These are phyloP conservation scores for Phytophthora fragariaefolia DNA, from an alignment of 352 stramenopile species.

Conservation along the genomic window DNA sequence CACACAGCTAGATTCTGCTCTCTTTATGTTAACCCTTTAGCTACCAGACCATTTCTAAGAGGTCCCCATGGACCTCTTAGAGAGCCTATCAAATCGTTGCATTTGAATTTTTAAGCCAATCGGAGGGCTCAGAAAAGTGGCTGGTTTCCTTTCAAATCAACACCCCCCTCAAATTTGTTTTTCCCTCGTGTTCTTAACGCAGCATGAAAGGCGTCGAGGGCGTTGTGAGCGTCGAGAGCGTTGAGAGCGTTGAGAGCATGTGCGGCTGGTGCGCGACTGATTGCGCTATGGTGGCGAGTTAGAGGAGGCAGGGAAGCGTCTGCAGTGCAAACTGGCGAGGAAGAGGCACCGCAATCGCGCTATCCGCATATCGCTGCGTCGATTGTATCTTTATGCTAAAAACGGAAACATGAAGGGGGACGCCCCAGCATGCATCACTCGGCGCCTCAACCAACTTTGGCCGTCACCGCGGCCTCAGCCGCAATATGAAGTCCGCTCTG, in stretches of 20 bases:
- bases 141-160: neutral
- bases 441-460: neutral
- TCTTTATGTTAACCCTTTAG: constrained; percentile 1
- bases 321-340: neutral
- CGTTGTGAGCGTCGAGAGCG: too few relatives aligned
- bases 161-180: neutral
- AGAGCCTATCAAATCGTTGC: neutral
- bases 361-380: neutral
- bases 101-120: neutral
- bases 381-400: neutral
- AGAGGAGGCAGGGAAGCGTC: neutral
- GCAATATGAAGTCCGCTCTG: too few relatives aligned
- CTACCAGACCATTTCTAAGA: neutral
- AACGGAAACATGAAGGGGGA: neutral
- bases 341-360: neutral
- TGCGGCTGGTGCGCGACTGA: neutral
- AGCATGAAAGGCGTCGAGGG: neutral
- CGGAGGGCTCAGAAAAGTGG: neutral
- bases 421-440: neutral
- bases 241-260: neutral
- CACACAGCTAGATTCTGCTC: too few relatives aligned
- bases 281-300: neutral
- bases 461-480: too few relatives aligned
- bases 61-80: neutral
- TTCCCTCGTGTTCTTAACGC: neutral